These are phyloP conservation scores for Lactifluus hygrophoroides DNA, from an alignment of 768 basidiomycete species.

Conservation along the genomic window DNA sequence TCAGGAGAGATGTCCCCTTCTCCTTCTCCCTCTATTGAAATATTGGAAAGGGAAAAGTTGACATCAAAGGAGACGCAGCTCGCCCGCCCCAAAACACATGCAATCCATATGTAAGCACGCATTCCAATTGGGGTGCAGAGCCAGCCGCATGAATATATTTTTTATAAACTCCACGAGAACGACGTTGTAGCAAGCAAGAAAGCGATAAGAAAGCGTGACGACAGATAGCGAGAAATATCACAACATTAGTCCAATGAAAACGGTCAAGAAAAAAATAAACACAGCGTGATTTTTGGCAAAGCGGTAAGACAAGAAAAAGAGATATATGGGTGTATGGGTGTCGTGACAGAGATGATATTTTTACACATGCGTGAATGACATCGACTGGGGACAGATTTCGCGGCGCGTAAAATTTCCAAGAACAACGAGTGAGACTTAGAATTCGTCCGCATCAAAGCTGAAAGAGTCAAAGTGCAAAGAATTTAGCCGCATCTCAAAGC, in stretches of 20 bases:
- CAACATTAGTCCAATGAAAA: not conserved
- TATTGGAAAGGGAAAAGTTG: too few relatives aligned
- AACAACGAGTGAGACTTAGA: slow-evolving; percentile 27
- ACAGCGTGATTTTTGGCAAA: slow-evolving; percentile 4
- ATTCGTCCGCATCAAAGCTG: slow-evolving; percentile 56
- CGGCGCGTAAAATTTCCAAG: not conserved
- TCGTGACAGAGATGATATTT: slow-evolving; percentile 8
- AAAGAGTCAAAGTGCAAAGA: slow-evolving; percentile 66
- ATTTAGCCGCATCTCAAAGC: slow-evolving; percentile 60
- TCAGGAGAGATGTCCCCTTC: too few relatives aligned
- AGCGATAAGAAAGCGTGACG: slow-evolving; percentile 1
- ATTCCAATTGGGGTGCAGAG: slow-evolving; percentile 8
- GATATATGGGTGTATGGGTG: slow-evolving; percentile 8
- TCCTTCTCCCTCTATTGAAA: too few relatives aligned
- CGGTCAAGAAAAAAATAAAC: not conserved
- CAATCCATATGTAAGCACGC: slow-evolving; percentile 5
- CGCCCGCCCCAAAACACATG: too few relatives aligned
- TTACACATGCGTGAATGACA: slow-evolving; percentile 6
- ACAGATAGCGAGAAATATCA: slow-evolving; percentile 10
- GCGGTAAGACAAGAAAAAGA: not conserved
- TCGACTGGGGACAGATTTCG: not conserved
- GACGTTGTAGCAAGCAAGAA: not conserved
- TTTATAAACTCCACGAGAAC: not conserved
- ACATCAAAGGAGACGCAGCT: too few relatives aligned
- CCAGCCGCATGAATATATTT: slow-evolving; percentile 16